Conservation (phyloP, 2,329 filamentous ascomycete species). For the Neonectria punicea region DNA sequence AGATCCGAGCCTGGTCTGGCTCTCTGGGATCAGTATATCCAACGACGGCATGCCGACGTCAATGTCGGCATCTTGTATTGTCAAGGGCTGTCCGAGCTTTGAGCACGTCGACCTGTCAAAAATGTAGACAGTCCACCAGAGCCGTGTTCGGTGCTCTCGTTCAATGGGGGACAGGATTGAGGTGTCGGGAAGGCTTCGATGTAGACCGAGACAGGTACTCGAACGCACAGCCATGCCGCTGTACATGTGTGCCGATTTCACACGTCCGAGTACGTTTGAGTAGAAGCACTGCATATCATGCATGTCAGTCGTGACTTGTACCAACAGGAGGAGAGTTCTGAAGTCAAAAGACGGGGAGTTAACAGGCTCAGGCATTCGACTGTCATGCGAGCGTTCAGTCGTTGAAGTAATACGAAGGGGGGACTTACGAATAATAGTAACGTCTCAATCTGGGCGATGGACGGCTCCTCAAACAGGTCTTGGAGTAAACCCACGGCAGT, state of each 20-base stretch:
- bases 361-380: not conserved
- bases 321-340: too few relatives aligned
- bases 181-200: constrained; percentile 15
- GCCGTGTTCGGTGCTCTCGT: constrained; percentile 21
- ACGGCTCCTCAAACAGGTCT: constrained; percentile 28
- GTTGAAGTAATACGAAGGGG: not conserved
- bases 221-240: constrained; percentile 27
- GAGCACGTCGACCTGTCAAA: constrained; percentile 29
- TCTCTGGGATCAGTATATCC: constrained; percentile 6
- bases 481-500: constrained; percentile 24
- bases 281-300: constrained; percentile 22
- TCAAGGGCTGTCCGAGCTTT: constrained; percentile 26
- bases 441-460: constrained; percentile 23
- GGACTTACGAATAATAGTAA: constrained; percentile 26
- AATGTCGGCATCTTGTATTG: constrained; percentile 27
- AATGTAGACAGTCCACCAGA: constrained; percentile 31
- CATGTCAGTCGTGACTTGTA: not conserved
- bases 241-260: constrained; percentile 29
- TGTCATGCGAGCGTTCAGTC: too few relatives aligned
- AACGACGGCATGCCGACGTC: constrained; percentile 23
- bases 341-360: not conserved
- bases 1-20: constrained; percentile 8
- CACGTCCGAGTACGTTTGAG: constrained; percentile 23
- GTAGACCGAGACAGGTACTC: constrained; percentile 26
- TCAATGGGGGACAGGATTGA: constrained; percentile 16